These are phyloP conservation scores for Huiozyma sinensis DNA, from an alignment of 805 yeast species.

Conservation along the genomic window DNA sequence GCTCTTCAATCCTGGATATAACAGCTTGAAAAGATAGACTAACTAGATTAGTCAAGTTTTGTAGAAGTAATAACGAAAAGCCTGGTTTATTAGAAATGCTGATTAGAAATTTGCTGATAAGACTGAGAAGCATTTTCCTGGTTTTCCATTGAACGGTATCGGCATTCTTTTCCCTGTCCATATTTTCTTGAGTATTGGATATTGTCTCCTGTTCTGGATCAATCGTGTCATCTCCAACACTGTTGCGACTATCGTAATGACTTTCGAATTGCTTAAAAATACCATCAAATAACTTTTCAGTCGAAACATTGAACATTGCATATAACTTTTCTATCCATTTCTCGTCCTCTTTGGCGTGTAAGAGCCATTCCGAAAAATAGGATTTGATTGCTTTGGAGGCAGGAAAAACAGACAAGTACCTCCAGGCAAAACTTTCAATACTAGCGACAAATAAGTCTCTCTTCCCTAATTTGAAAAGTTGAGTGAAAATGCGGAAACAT, in stretches of 20 bases:
- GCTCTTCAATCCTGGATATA: conserved; percentile 50
- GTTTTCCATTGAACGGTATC: conserved; percentile 35
- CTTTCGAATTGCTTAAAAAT: conserved; percentile 34
- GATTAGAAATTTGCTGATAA: conserved; percentile 20
- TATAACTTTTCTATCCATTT: conserved; percentile 51
- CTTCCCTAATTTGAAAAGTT: conserved; percentile 46
- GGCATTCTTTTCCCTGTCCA: background rate
- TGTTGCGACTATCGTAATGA: conserved; percentile 18
- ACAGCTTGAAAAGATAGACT: conserved; percentile 74
- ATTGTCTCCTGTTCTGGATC: background rate
- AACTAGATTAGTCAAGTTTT: conserved; percentile 32
- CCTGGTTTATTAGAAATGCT: background rate
- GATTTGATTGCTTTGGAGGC: conserved; percentile 33
- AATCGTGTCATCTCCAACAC: background rate
- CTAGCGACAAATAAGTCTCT: conserved; percentile 34
- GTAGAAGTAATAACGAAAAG: background rate
- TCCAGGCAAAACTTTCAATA: conserved; percentile 51
- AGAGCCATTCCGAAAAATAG: conserved; percentile 52
- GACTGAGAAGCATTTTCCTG: conserved; percentile 28
- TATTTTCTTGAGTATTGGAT: background rate
- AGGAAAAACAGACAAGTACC: conserved; percentile 39
- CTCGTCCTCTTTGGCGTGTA: conserved; percentile 34
- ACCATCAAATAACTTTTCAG: conserved; percentile 33
- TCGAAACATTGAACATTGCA: conserved; percentile 36
- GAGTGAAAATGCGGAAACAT: conserved; percentile 48